These are phyloP conservation scores for Venturia oleaginea DNA, from an alignment of 2,329 filamentous ascomycete species.

Conservation along the genomic window DNA sequence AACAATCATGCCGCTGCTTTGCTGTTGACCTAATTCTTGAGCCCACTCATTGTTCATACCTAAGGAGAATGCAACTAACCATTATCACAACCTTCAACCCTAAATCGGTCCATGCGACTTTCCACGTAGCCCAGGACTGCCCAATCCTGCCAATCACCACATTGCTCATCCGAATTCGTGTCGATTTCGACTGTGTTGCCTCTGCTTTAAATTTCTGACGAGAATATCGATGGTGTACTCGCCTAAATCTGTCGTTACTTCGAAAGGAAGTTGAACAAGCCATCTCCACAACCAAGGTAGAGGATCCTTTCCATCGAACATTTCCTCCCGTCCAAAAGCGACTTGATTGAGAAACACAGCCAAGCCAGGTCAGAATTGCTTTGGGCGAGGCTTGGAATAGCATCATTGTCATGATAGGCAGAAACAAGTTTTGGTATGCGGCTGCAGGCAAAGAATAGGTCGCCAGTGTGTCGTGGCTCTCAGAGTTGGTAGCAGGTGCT, in stretches of 20 bases:
- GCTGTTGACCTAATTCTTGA: too few relatives aligned
- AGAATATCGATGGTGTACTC: neutral
- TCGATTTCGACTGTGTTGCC: neutral
- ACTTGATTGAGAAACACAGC: neutral
- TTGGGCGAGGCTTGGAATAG: neutral
- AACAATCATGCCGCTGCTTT: too few relatives aligned
- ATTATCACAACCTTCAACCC: too few relatives aligned
- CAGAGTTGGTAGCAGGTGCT: neutral
- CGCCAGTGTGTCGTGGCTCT: neutral
- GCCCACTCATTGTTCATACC: too few relatives aligned
- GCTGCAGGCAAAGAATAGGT: neutral
- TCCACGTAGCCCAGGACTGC: too few relatives aligned
- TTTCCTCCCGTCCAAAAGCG: neutral
- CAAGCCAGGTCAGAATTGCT: neutral
- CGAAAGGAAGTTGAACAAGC: constrained; percentile 5
- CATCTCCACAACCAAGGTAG: constrained; percentile 8
- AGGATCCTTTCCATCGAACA: neutral
- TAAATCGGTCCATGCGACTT: too few relatives aligned
- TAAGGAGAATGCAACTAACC: too few relatives aligned
- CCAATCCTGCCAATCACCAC: too few relatives aligned
- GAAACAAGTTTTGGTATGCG: neutral
- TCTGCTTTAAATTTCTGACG: neutral
- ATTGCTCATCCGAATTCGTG: too few relatives aligned
- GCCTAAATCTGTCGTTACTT: neutral
- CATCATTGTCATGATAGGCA: neutral